Conservation (phyloP, 495 filamentous ascomycete genomes). For the Talaromyces ruber region DNA sequence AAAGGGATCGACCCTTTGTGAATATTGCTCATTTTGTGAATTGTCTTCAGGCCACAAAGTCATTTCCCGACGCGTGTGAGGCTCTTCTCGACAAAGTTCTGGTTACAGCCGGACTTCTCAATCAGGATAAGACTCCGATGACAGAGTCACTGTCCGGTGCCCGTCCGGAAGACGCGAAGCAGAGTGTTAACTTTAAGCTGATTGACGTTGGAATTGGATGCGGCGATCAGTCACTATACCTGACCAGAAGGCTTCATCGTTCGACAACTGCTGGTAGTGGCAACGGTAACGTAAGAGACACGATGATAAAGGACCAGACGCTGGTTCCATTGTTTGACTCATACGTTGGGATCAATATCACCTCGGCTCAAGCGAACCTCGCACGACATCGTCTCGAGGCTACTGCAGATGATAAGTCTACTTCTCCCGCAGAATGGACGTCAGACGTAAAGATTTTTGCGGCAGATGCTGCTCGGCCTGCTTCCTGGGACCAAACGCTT, state of each 20-base stretch:
- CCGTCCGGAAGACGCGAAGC: not conserved
- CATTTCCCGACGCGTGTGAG: slow-evolving; percentile 30
- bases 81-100: slow-evolving; percentile 36
- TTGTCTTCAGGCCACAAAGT: slow-evolving; percentile 13
- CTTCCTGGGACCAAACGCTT: slow-evolving; percentile 17
- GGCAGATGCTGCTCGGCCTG: slow-evolving; percentile 24
- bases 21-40: not conserved
- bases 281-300: not conserved
- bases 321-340: slow-evolving; percentile 16
- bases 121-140: slow-evolving; percentile 4
- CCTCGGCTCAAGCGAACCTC: slow-evolving; percentile 20
- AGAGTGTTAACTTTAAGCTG: slow-evolving; percentile 13
- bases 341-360: slow-evolving; percentile 37
- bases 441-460: slow-evolving; percentile 17
- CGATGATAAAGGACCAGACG: not conserved
- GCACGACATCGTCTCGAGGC: slow-evolving; percentile 15
- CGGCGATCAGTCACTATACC: slow-evolving; percentile 35
- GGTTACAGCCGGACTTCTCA: slow-evolving; percentile 19
- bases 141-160: not conserved
- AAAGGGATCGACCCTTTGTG: not conserved
- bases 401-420: not conserved
- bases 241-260: slow-evolving; percentile 9
- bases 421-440: not conserved
- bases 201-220: slow-evolving; percentile 44
- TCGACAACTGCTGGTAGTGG: not conserved